phyloP scores from a whole-genome alignment of 169 alveolate genomes.

The Fabrea salina region DNA sequence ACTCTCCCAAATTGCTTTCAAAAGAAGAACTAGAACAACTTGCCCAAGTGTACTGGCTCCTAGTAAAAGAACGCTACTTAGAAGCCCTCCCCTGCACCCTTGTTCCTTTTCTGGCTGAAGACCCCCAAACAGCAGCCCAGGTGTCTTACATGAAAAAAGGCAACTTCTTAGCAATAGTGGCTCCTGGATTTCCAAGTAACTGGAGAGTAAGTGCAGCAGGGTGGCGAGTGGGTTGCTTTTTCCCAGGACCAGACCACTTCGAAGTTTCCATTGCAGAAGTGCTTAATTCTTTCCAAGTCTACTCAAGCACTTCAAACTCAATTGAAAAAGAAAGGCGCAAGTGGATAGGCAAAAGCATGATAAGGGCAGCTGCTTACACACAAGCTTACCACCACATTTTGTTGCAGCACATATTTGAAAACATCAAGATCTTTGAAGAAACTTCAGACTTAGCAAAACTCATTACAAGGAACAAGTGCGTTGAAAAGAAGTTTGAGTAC shows the following conservation, averaged over 20 bases:
- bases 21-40: background rate
- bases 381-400: constrained; percentile 5
- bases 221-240: too few species aligned
- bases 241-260: too few species aligned
- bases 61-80: background rate
- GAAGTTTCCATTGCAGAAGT: background rate
- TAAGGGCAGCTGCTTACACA: background rate
- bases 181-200: too few species aligned
- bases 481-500: background rate
- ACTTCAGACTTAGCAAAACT: background rate
- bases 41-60: background rate
- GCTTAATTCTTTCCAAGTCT: background rate
- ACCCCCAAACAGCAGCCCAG: too few species aligned
- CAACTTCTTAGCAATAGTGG: too few species aligned
- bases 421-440: background rate
- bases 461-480: background rate
- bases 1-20: background rate
- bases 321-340: background rate
- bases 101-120: too few species aligned
- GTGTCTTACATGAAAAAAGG: too few species aligned
- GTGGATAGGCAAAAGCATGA: background rate
- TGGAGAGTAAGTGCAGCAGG: too few species aligned
- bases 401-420: background rate
- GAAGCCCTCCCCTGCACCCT: too few species aligned
- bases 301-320: background rate